Base-by-base conservation (phyloP, 108 stramenopile species). In the Nitzschia sp. region DNA sequence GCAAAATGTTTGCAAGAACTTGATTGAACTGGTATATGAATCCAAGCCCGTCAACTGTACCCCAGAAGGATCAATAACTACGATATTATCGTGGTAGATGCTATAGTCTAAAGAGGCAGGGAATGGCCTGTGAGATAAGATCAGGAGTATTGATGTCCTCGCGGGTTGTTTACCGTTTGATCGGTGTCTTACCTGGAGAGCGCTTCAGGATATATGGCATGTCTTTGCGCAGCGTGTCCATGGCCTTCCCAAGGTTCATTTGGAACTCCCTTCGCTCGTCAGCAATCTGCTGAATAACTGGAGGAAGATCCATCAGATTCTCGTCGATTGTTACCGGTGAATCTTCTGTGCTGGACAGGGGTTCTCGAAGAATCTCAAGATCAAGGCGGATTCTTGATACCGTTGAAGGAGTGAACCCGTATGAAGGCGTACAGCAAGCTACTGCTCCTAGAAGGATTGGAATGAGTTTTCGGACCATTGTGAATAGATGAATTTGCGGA, bases 161-260 rank as follows among this genome's bases (percentile, higher is more conserved):
- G n/a, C n/a, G n/a, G n/a, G n/a, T n/a, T n/a, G n/a, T n/a, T n/a
- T n/a, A n/a, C n/a, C n/a, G n/a, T n/a, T n/a, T n/a, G n/a, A n/a
- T 19, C 13, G 19, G 57, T 32, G 4, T 58, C 89, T 68, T 75
- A 91, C 89, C 90, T 53, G 85, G 90, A 58, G 60, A 31, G 27
- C 69, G 54, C 58, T 76, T 81, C 29, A 91, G 57, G 63, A 91
- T 86, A 26, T 88, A 67, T 9, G 85, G 87, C 67, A 86, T 85
- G 70, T 91, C 90, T 46, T 77, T 86, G 58, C 82, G 63, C 33
- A 91, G 60, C 17, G 82, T 83, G 61, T 91, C 90, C 80, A 91
- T 86, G 3, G 90, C 87, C 50, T 82, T 85, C 11, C 90, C 90
- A 11, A 91, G 71, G 60, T 87, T 83, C 77, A 88, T 68, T 67